phyloP scores from a whole-genome alignment of 2,329 filamentous ascomycete species.

The Epichloe sibirici region DNA sequence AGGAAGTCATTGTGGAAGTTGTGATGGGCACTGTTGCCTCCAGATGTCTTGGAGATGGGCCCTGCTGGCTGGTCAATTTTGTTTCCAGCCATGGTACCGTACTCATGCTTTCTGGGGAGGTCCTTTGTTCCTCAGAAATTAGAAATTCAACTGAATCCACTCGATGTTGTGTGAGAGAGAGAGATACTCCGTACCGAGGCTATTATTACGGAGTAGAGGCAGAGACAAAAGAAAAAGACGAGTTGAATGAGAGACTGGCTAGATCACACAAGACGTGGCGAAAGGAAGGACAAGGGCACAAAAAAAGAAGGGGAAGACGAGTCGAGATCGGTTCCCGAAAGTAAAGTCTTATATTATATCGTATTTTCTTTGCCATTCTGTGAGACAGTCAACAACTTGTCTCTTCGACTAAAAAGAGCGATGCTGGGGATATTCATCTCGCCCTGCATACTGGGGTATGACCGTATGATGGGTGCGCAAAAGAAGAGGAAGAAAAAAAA shows the following conservation, averaged over 20 bases:
- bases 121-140: background rate
- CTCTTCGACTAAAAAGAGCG: background rate
- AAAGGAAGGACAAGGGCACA: background rate
- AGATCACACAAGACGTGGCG: too few relatives aligned
- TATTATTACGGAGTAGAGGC: too few relatives aligned
- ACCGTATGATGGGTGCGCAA: background rate
- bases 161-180: too few relatives aligned
- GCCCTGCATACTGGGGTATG: background rate
- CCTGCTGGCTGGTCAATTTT: conserved; percentile 5
- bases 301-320: background rate
- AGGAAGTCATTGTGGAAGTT: conserved; percentile 67
- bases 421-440: background rate
- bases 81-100: conserved; percentile 3
- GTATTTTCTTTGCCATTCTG: background rate
- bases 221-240: too few relatives aligned
- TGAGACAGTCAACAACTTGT: background rate
- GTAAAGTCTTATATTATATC: background rate
- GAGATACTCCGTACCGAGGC: too few relatives aligned
- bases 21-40: conserved; percentile 60
- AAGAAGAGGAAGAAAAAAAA: background rate
- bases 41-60: conserved; percentile 35
- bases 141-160: too few relatives aligned
- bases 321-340: background rate
- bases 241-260: background rate
- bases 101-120: background rate